Conservation (phyloP, 371 early-diverging fungal species). For the Mortierella sp. region DNA sequence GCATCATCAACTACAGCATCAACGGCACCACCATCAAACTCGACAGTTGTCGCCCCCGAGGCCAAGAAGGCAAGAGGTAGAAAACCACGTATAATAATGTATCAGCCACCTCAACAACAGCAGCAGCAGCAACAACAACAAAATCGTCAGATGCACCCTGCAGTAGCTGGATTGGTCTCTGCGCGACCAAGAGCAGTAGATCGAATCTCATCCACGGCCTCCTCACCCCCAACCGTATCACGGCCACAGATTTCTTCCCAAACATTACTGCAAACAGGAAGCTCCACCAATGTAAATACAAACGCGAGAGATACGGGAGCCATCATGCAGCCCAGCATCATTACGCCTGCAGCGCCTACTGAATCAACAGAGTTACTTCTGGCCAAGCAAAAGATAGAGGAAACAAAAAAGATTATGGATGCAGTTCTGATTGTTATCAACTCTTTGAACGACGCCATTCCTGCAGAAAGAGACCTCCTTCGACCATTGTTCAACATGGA, state of each 20-base stretch:
- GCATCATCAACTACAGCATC: not conserved
- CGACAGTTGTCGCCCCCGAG: not conserved
- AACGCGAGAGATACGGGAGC: not conserved
- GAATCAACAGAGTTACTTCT: not conserved
- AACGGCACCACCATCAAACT: not conserved
- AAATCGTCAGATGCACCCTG: slow-evolving; percentile 22
- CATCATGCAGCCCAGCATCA: not conserved
- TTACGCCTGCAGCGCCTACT: not conserved
- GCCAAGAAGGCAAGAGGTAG: slow-evolving; percentile 11
- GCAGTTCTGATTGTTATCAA: slow-evolving; percentile 33
- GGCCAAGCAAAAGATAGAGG: not conserved
- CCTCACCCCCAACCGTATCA: not conserved
- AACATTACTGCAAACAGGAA: not conserved
- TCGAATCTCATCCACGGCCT: not conserved
- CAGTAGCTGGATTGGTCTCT: slow-evolving; percentile 11
- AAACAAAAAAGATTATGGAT: slow-evolving; percentile 6
- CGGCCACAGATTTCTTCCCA: not conserved
- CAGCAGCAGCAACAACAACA: slow-evolving; percentile 7
- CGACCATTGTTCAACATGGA: slow-evolving; percentile 41
- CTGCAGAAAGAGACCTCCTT: slow-evolving; percentile 22
- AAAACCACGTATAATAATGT: slow-evolving; percentile 4
- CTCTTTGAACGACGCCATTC: slow-evolving; percentile 19
- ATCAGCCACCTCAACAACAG: not conserved
- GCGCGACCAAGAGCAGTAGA: slow-evolving; percentile 1
- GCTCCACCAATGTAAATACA: not conserved